Base-by-base conservation (phyloP, 1,284 basidiomycete genomes). In the Pascua sp. region DNA sequence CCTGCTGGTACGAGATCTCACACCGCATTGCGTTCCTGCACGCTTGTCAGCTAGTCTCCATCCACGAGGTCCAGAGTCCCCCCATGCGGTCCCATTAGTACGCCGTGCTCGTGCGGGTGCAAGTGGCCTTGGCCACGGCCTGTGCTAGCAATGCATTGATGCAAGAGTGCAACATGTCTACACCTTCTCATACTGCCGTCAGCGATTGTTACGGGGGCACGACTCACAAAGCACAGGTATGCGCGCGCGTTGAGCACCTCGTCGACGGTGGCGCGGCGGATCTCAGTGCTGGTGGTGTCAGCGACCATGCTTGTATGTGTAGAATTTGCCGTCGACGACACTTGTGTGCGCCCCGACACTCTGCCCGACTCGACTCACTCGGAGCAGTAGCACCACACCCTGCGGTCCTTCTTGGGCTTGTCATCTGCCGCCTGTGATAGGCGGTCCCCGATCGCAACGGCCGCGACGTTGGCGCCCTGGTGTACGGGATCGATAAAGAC, bases 171-270 rank as follows among this genome's bases (percentile, higher is more conserved):
- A 32, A 41, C 37, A 7, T 38, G 47, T 16, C 44, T 51, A 17
- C 37, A 50, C 51, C 42, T 53, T 60, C 46, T 66, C 64, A 45
- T 66, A 66, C 64, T 66, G 58, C 36, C 17, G 48, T 54, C 42
- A 57, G 53, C 47, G 17, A 9, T 13, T 32, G 8, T 9, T 15
- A 10, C 10, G 1, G 11, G 16, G 1, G 16, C 0, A 13, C 7
- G 1, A 76, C 71, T 69, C 55, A 76, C 76, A 60, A 77, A 77
- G 56, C 71, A 76, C 59, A 96, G 83, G 75, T 96, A 97, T 18
- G 92, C 92, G 72, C 90, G 93, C 56, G 87, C 86, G 70, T 86
- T 87, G 65, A 95, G 79, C 8, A 95, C 93, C 72, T 96, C 93
- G 44, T 92, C 89, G 45, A 94, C 77, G 45, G 85, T 85, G 4